Percentiles rank a stretch among this genome's conserved stretches.
Evolutionary conservation across 768 basidiomycete species (phyloP).

Genomic region (Mycena floridula): DNA sequence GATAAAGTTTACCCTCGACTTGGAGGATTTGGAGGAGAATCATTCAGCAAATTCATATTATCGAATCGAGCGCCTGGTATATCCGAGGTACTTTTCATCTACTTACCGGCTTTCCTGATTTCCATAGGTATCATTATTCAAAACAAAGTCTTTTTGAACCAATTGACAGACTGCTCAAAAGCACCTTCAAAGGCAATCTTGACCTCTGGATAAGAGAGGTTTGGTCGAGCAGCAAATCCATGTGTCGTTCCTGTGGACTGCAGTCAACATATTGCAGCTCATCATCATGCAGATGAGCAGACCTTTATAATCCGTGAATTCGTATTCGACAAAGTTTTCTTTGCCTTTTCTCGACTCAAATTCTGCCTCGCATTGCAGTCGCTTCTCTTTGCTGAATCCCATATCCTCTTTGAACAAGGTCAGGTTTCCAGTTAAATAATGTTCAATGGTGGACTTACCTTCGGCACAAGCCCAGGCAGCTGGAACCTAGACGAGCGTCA

Average conservation of each 20-base stretch:
- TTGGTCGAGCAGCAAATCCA: constrained; percentile 40
- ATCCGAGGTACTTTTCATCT: too few relatives aligned
- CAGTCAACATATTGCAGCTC: neutral
- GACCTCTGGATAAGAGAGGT: constrained; percentile 28
- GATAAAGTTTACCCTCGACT: too few relatives aligned
- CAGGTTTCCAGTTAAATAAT: neutral
- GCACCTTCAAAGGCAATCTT: constrained; percentile 36
- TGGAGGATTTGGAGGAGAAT: too few relatives aligned
- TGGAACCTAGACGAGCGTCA: constrained; percentile 8
- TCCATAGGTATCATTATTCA: neutral
- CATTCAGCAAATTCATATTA: too few relatives aligned
- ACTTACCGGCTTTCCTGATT: too few relatives aligned
- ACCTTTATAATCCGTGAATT: constrained; percentile 42
- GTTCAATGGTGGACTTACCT: neutral
- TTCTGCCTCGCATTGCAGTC: constrained; percentile 27
- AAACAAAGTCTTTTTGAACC: constrained; percentile 35
- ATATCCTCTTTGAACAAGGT: constrained; percentile 25
- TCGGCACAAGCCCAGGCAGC: constrained; percentile 14
- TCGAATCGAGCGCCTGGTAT: too few relatives aligned
- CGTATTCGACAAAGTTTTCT: constrained; percentile 33
- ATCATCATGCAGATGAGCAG: neutral
- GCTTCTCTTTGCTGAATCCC: constrained; percentile 23
- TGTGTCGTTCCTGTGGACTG: constrained; percentile 40
- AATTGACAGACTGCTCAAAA: constrained; percentile 33
- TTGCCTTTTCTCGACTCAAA: constrained; percentile 30